Evolutionary conservation across 441 rosid species (phyloP).

Genomic region (Jatropha podagrica): DNA sequence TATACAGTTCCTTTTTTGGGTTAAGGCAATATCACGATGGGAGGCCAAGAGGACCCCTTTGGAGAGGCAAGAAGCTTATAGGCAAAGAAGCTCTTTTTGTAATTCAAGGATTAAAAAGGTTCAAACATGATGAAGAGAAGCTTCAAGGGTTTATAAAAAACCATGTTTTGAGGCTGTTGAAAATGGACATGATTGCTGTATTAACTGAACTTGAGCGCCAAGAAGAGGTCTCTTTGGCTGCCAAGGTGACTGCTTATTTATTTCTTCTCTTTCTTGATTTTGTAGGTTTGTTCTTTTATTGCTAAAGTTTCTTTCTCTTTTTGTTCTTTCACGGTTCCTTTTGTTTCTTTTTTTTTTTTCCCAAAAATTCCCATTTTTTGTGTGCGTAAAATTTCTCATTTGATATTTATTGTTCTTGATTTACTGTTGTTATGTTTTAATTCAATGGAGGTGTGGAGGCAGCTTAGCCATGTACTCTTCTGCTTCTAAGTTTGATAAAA

Average conservation of each 20-base stretch:
- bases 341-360: background rate
- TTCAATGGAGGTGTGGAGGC: slow-evolving; percentile 10
- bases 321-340: slow-evolving; percentile 1
- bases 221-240: slow-evolving; percentile 67
- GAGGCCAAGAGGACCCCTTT: slow-evolving; percentile 93
- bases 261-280: background rate
- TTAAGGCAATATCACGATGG: slow-evolving; percentile 76
- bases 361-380: background rate
- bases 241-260: slow-evolving; percentile 41
- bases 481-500: slow-evolving; percentile 37
- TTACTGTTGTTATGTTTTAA: background rate
- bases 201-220: slow-evolving; percentile 88
- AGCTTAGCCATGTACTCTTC: background rate
- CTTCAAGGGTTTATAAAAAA: slow-evolving; percentile 67
- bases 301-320: background rate
- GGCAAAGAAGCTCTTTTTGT: slow-evolving; percentile 90
- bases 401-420: background rate
- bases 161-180: slow-evolving; percentile 76
- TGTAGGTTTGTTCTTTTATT: background rate
- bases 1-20: slow-evolving; percentile 31
- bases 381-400: background rate
- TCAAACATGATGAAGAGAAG: slow-evolving; percentile 77
- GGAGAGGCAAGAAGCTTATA: slow-evolving; percentile 94
- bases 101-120: slow-evolving; percentile 72
- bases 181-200: slow-evolving; percentile 80